Evolutionary conservation across 169 alveolate genomes (phyloP), one percentile per base, ranked within the genome.

Genomic region (Plasmodium ovale): DNA sequence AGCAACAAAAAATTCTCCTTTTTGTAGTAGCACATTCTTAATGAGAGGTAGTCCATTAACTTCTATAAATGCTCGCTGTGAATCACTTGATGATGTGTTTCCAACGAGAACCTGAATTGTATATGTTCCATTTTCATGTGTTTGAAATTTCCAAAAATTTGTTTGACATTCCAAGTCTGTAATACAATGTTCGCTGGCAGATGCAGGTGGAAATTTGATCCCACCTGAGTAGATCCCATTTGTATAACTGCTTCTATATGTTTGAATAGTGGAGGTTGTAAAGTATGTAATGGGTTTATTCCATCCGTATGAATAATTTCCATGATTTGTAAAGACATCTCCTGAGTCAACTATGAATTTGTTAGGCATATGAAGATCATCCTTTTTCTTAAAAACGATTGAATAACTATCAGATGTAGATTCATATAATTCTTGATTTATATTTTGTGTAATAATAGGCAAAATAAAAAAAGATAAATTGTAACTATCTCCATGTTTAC

Each of bases 171-270:
- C 71, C 37, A 82, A 19, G 31, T 44, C 62, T 6, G 84, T 51
- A 29, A 82, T 31, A 49, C 90, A 82, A 65, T 82, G 74, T 65
- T 82, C 62, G 58, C 71, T 82, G 37, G 90, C 82, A 25, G 90
- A 65, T 39, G 90, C 90, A 35, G 84, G 90, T 37, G 90, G 90
- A 44, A 82, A 82, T 6, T 29, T 21, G 16, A 82, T 82, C 23
- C 90, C 90, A 21, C 82, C 90, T 29, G 90, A 82, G 47, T 33
- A 82, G 0, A 82, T 7, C 23, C 54, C 60, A 65, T 65, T 65
- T 23, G 79, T n/a, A 65, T 33, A 51, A 14, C 19, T 49, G 16
- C 29, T 59, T 42, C 25, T 65, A 29, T 42, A 42, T 29, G 44
- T 9, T 6, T 42, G 9, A 37, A 19, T 19, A 42, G 16, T 1